These are phyloP conservation scores for Limnomonas spitsbergensis DNA, from an alignment of 139 green algal species.

Conservation along the genomic window DNA sequence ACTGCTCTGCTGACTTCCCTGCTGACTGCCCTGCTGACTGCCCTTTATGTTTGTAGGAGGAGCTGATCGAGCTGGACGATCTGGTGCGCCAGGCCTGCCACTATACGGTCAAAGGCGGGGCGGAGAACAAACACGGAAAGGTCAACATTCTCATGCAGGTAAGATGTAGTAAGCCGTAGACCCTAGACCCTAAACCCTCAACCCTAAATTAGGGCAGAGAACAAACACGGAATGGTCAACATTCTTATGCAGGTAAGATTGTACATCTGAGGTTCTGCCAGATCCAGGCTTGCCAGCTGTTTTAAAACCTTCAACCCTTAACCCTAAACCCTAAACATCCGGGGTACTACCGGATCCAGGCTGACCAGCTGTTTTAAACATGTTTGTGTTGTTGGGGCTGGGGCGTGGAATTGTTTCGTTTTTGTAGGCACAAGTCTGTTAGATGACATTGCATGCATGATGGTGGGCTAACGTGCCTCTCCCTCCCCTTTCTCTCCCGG, in stretches of 20 bases:
- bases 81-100: slow-evolving; percentile 58
- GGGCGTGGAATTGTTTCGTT: too few species aligned
- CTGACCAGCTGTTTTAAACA: too few species aligned
- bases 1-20: too few species aligned
- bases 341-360: too few species aligned
- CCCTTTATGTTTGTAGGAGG: slow-evolving; percentile 81
- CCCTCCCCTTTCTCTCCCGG: too few species aligned
- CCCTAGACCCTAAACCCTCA: slow-evolving; percentile 58
- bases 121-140: slow-evolving; percentile 88
- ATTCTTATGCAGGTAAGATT: slow-evolving; percentile 75
- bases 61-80: slow-evolving; percentile 86
- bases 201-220: slow-evolving; percentile 75
- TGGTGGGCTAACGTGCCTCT: too few species aligned
- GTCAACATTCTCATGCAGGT: slow-evolving; percentile 86
- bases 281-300: not conserved
- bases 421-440: too few species aligned
- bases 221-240: slow-evolving; percentile 87
- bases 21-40: too few species aligned
- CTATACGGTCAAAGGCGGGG: slow-evolving; percentile 69
- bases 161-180: not conserved
- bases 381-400: too few species aligned
- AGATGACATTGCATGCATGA: too few species aligned
- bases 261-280: not conserved
- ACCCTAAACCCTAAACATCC: slow-evolving; percentile 48
- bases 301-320: not conserved